phyloP scores from a whole-genome alignment of 2,329 filamentous ascomycete genomes.

The Clonostachys solani region DNA sequence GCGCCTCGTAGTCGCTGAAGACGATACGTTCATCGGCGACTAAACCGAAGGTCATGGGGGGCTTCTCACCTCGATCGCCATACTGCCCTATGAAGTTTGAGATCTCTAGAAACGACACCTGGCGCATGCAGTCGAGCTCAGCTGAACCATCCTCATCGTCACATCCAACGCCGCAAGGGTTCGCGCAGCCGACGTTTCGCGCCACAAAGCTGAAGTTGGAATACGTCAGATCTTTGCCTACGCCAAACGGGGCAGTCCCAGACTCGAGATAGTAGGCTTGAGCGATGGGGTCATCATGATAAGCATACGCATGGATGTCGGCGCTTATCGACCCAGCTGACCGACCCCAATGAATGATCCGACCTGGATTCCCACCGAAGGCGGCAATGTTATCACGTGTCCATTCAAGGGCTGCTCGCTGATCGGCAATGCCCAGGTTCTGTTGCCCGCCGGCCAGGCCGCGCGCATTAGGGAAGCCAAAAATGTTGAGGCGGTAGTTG shows the following conservation, averaged over 20 bases:
- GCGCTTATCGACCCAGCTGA: conserved; percentile 25
- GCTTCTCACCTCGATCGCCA: conserved; percentile 9
- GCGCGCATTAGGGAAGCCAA: conserved; percentile 31
- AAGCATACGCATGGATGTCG: conserved; percentile 38
- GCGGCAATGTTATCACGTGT: conserved; percentile 19
- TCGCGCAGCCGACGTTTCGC: conserved; percentile 23
- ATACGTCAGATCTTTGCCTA: conserved; percentile 13
- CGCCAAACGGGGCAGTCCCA: conserved; percentile 27
- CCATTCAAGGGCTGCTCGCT: conserved; percentile 22
- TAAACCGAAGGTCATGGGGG: conserved; percentile 15
- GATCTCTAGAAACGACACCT: conserved; percentile 19
- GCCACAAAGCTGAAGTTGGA: conserved; percentile 29
- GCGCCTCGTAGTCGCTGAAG: conserved; percentile 21
- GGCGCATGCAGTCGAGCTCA: conserved; percentile 29
- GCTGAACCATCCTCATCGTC: conserved; percentile 9
- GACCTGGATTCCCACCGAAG: conserved; percentile 18
- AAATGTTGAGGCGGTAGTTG: conserved; percentile 38
- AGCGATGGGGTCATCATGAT: conserved; percentile 38
- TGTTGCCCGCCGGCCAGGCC: conserved; percentile 7
- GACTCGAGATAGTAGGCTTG: conserved; percentile 33
- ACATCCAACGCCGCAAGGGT: conserved; percentile 11
- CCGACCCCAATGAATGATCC: conserved; percentile 23
- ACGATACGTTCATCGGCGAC: conserved; percentile 18
- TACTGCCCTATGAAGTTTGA: conserved; percentile 24
- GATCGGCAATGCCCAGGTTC: conserved; percentile 19